Conservation (phyloP, 2,329 filamentous ascomycete species). For the Aspergillus candidus region DNA sequence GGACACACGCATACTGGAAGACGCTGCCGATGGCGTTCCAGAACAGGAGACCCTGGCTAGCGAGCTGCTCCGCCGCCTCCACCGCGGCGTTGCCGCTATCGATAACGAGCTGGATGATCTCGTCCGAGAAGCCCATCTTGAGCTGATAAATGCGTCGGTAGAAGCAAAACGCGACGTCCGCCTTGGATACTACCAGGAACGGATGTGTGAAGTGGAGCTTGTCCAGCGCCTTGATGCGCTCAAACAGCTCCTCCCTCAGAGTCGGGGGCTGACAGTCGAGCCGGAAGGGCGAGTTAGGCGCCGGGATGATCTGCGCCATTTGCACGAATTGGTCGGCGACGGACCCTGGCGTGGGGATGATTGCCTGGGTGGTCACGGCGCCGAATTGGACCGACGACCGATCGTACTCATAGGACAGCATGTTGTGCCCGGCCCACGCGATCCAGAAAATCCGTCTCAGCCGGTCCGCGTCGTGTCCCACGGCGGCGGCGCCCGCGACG, state of each 20-base stretch:
- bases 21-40: conserved; percentile 30
- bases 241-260: conserved; percentile 19
- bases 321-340: conserved; percentile 25
- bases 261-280: conserved; percentile 9
- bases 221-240: conserved; percentile 18
- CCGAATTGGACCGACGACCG: conserved; percentile 21
- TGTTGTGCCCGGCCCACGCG: conserved; percentile 26
- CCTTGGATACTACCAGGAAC: conserved; percentile 25
- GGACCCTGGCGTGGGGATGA: conserved; percentile 15
- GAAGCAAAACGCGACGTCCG: conserved; percentile 28
- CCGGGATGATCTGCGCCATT: conserved; percentile 23
- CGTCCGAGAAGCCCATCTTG: conserved; percentile 18
- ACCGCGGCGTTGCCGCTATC: conserved; percentile 18
- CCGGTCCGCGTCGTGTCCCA: conserved; percentile 26
- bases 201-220: conserved; percentile 17
- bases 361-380: conserved; percentile 20
- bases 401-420: conserved; percentile 30
- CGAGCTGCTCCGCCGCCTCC: conserved; percentile 18
- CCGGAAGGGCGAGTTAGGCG: conserved; percentile 21
- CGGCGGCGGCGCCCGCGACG: conserved; percentile 11
- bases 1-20: conserved; percentile 26
- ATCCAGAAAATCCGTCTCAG: conserved; percentile 30
- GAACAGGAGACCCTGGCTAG: conserved; percentile 19
- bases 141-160: conserved; percentile 28
- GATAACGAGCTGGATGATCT: conserved; percentile 18